Percentiles rank a stretch among this genome's conserved stretches.
phyloP scores from a whole-genome alignment of 177 flowering plant genomes.

The Vitis hybrid region DNA sequence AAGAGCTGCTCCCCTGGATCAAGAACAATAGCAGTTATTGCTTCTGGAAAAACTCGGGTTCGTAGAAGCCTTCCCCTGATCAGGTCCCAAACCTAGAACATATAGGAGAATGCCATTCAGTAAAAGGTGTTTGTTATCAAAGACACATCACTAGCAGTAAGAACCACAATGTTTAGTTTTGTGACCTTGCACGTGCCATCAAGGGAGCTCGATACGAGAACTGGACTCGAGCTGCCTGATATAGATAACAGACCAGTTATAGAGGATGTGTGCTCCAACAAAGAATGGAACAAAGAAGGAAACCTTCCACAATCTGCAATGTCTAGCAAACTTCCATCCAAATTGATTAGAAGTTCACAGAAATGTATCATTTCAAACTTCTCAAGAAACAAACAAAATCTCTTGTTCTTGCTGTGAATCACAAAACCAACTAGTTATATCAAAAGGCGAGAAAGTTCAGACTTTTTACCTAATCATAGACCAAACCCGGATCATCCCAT shows the following conservation, averaged over 20 bases:
- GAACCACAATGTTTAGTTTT: neutral
- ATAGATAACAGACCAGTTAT: slow-evolving; percentile 42
- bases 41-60: slow-evolving; percentile 27
- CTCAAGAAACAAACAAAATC: neutral
- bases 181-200: slow-evolving; percentile 63
- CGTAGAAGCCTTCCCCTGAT: slow-evolving; percentile 32
- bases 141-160: neutral
- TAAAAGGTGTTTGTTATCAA: slow-evolving; percentile 4
- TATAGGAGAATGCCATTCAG: neutral
- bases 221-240: slow-evolving; percentile 28
- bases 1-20: slow-evolving; percentile 41
- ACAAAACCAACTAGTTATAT: neutral
- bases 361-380: slow-evolving; percentile 6
- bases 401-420: slow-evolving; percentile 1
- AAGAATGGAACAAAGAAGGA: slow-evolving; percentile 30
- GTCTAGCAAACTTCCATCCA: slow-evolving; percentile 51
- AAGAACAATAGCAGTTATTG: slow-evolving; percentile 43
- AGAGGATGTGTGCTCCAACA: slow-evolving; percentile 37
- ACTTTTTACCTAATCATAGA: slow-evolving; percentile 45
- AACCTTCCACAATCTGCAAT: slow-evolving; percentile 32
- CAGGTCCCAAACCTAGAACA: slow-evolving; percentile 48
- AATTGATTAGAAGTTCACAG: slow-evolving; percentile 18
- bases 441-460: neutral
- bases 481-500: slow-evolving; percentile 51
- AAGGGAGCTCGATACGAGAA: slow-evolving; percentile 50